Evolutionary conservation across 2,329 filamentous ascomycete species (phyloP), one percentile per base, ranked within the genome.

Genomic region (Curvularia lunata): DNA sequence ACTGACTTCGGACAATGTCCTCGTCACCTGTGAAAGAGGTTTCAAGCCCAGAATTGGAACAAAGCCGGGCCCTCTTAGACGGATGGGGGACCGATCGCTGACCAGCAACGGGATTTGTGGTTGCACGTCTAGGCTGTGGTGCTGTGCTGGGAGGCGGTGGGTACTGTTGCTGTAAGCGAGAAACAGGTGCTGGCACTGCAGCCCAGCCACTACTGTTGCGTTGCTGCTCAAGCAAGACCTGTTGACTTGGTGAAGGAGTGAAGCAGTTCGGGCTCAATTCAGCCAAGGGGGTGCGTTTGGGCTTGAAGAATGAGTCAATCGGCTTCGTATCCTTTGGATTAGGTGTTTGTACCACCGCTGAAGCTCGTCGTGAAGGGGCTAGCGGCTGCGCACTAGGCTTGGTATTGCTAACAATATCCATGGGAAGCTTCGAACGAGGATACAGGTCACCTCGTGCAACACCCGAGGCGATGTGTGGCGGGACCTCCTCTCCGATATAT

Each of bases 381-480:
- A 79, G 65, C 69, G 75, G 67, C 43, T 69, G 72, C 21, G 57
- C 61, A 27, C 71, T 70, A 45, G 76, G 65, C 45, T 72, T 70
- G 38, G 74, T 61, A 59, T 75, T 78, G 52, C 68, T 63, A 16
- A 46, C 51, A n/a, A 72, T 30, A 7, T 72, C 62, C 47, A 88
- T 82, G 2, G 82, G 84, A 58, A 88, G 75, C 76, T 97, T 98
- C 1, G 92, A 96, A 65, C 94, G 95, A 1, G 95, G 95, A 74
- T 98, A 89, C 45, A 97, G 77, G 65, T 97, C 90, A 34, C 95
- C 95, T 37, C 75, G 80, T 23, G 95, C 92, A 57, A 99, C 88
- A 5, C 86, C 88, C 49, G 83, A 82, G 7, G 94, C 92, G 57
- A 91, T 75, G 48, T 88, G 82, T 1, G 88, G 80, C 30, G 90